phyloP scores from a whole-genome alignment of 352 stramenopile species.

The Achlya hypogyna region DNA sequence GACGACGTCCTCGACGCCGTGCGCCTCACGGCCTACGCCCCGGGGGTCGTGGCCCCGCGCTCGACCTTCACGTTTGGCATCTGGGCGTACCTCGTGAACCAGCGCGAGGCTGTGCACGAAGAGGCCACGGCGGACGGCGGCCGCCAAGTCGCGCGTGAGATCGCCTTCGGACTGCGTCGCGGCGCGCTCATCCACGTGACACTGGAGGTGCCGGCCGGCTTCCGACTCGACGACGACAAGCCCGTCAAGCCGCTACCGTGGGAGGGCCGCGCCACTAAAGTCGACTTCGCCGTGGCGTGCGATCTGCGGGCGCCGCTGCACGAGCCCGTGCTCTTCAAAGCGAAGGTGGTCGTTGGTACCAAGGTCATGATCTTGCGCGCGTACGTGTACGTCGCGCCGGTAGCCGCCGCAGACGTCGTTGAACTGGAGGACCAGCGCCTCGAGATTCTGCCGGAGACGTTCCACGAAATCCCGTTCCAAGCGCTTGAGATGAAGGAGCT shows the following conservation, averaged over 20 bases:
- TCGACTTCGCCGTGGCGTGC: constrained; percentile 52
- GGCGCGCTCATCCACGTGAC: constrained; percentile 68
- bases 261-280: constrained; percentile 56
- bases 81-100: constrained; percentile 65
- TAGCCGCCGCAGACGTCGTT: background rate
- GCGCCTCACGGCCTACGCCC: constrained; percentile 68
- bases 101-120: constrained; percentile 59
- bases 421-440: constrained; percentile 34
- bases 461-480: constrained; percentile 57
- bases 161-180: constrained; percentile 56
- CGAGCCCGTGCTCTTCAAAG: constrained; percentile 62
- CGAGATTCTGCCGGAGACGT: constrained; percentile 67
- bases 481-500: constrained; percentile 64
- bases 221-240: constrained; percentile 42
- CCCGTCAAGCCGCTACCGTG: constrained; percentile 59
- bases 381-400: constrained; percentile 48
- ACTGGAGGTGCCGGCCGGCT: constrained; percentile 49
- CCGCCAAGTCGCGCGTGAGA: constrained; percentile 43
- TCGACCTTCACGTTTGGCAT: constrained; percentile 60
- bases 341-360: constrained; percentile 55
- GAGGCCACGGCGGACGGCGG: constrained; percentile 35
- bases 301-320: constrained; percentile 37
- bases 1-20: constrained; percentile 38
- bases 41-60: constrained; percentile 31
- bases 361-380: constrained; percentile 60